Evolutionary conservation across 2,329 filamentous ascomycete species (phyloP).

Genomic region (Epichloe uncinata): DNA sequence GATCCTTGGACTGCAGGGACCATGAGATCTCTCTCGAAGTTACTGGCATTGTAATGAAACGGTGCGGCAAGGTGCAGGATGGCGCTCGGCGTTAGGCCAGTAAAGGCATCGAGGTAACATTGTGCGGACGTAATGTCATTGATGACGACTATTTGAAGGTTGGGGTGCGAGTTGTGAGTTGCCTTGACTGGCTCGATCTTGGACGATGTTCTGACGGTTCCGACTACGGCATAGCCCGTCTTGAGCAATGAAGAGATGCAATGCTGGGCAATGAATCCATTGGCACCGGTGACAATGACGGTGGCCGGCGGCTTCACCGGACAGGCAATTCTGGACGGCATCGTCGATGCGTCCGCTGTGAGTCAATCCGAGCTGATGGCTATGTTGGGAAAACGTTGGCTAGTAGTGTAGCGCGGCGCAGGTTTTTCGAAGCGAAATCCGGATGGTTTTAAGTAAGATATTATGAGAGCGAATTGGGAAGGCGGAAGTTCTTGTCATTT

Average conservation of each 20-base stretch:
- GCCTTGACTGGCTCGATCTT: conserved; percentile 15
- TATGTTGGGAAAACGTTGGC: background rate
- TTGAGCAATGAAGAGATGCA: conserved; percentile 22
- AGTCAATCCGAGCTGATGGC: background rate
- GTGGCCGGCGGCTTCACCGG: conserved; percentile 14
- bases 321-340: conserved; percentile 13
- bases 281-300: conserved; percentile 28
- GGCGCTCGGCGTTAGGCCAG: conserved; percentile 17
- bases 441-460: background rate
- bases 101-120: conserved; percentile 24
- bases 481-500: background rate
- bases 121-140: conserved; percentile 20
- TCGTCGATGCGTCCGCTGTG: background rate
- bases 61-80: conserved; percentile 30
- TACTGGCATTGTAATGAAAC: conserved; percentile 18
- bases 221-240: conserved; percentile 24
- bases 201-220: conserved; percentile 21
- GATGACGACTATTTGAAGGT: conserved; percentile 21
- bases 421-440: background rate
- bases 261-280: conserved; percentile 29
- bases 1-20: conserved; percentile 30
- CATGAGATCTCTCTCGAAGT: conserved; percentile 29
- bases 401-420: background rate
- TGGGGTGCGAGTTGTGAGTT: conserved; percentile 17
- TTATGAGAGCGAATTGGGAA: too few species aligned